Evolutionary conservation across 1,284 basidiomycete genomes (phyloP), one percentile per base, ranked within the genome.

Genomic region (Cutaneotrichosporon cyanovorans): DNA sequence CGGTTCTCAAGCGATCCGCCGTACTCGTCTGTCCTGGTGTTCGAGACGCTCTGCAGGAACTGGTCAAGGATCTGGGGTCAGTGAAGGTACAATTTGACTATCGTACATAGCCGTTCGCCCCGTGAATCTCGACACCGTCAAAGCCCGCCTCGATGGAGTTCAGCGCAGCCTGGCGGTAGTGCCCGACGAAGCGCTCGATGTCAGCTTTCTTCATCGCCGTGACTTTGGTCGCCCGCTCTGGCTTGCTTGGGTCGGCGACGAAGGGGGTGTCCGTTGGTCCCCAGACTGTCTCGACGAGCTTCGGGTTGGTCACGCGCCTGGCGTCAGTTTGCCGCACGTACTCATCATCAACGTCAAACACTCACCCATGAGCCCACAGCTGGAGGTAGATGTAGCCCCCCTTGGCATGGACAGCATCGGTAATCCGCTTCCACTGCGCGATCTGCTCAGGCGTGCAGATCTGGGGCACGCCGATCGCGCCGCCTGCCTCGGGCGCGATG

Each of bases 71-170:
- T 34, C 40, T 37, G 50, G n/a, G 37, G 49, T 49, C 42, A 48
- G 35, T 15, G 10, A 11, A 9, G 41, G 8, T 8, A n/a, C 5
- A n/a, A 19, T 9, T 14, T 5, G 15, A 14, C 33, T n/a, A 47
- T 7, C 36, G 14, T 14, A 55, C 42, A 43, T 61, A 55, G 9
- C 58, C 51, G 46, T 59, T 61, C 8, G 69, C 73, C 22, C 59
- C 60, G 51, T 74, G 74, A 35, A 75, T 59, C 69, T 84, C 81
- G 25, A 82, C 76, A 28, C 80, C 80, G 56, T 84, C 81, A 55
- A 83, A 82, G 0, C 81, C 81, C 20, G 80, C 79, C 57, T 75
- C 72, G 39, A 78, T 75, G 3, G 80, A 79, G 47, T 77, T 77
- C 11, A 67, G 45, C 0, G 79, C 79, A 0, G 78, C 72, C 2